phyloP scores from a whole-genome alignment of 2,329 filamentous ascomycete species.

The Hypomyces rosellus region DNA sequence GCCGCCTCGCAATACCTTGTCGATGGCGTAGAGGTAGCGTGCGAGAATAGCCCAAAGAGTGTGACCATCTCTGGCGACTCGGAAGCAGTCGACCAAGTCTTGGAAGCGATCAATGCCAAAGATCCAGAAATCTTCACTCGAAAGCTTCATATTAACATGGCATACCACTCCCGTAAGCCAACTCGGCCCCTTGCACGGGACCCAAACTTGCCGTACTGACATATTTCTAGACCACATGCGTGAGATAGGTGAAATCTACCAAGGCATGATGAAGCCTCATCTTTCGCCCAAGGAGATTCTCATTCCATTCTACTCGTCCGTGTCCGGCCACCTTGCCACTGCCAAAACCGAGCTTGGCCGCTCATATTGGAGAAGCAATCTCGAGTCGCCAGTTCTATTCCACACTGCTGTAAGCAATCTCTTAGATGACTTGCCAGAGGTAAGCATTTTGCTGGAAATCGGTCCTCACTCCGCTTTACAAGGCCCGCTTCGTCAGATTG shows the following conservation, averaged over 20 bases:
- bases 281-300: not conserved
- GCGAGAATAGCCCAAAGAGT: constrained; percentile 30
- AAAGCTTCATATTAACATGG: constrained; percentile 31
- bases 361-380: constrained; percentile 25
- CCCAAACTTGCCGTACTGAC: too few species aligned
- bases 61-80: constrained; percentile 30
- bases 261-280: constrained; percentile 3
- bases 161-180: constrained; percentile 32
- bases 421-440: not conserved
- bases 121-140: constrained; percentile 25
- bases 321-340: constrained; percentile 22
- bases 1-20: constrained; percentile 23
- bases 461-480: too few species aligned
- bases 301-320: constrained; percentile 21
- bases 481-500: too few species aligned
- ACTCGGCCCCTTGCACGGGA: too few species aligned
- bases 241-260: constrained; percentile 1
- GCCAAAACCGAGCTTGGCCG: constrained; percentile 2
- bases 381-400: constrained; percentile 25
- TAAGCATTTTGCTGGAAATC: constrained; percentile 1
- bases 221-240: constrained; percentile 4
- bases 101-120: constrained; percentile 22
- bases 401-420: constrained; percentile 12
- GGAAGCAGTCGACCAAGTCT: constrained; percentile 18
- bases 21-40: constrained; percentile 24